Evolutionary conservation across 2,329 filamentous ascomycete species (phyloP), one percentile per base, ranked within the genome.

Genomic region (Fusarium virguliforme): DNA sequence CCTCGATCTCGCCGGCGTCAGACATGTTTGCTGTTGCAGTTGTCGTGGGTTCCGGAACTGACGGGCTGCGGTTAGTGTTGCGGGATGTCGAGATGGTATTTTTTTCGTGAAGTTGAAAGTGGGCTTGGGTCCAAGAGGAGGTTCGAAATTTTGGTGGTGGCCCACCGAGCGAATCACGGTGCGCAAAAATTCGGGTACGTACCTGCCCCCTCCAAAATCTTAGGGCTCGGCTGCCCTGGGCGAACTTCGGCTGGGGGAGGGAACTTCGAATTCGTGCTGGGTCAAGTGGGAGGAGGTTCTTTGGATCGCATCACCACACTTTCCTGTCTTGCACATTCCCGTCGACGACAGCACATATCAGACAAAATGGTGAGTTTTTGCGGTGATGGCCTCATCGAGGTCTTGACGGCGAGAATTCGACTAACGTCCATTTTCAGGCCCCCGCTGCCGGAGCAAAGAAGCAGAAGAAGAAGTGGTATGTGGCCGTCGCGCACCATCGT

Each of bases 1-100:
- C 92, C 89, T 97, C 94, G 86, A 97, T 92, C 89, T 97, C 95
- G 88, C 92, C 94, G 87, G 85, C 87, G 87, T 97, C 94, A 92
- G 94, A 97, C 94, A 97, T 97, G 81, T 85, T 93, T 86, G 85
- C 79, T 81, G 77, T 78, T 78, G 79, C 79, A 80, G 79, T 81
- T 78, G 80, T 81, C 78, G 80, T 78, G 76, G 72, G 71, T 79
- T 79, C 76, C 75, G 75, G 77, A 74, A 78, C 77, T 79, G 78
- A 77, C 76, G 76, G 77, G 74, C 75, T 81, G 77, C 76, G 70
- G 78, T 82, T 80, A 80, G 79, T 81, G 75, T 73, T 76, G 79
- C 75, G 75, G 18, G 76, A 67, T 79, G 79, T 80, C 80, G 80
- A 80, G 78, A 81, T 79, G 74, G 74, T 68, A 73, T 80, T 59